Conservation (phyloP, 805 yeast genomes). For the Saturnispora sekii region DNA sequence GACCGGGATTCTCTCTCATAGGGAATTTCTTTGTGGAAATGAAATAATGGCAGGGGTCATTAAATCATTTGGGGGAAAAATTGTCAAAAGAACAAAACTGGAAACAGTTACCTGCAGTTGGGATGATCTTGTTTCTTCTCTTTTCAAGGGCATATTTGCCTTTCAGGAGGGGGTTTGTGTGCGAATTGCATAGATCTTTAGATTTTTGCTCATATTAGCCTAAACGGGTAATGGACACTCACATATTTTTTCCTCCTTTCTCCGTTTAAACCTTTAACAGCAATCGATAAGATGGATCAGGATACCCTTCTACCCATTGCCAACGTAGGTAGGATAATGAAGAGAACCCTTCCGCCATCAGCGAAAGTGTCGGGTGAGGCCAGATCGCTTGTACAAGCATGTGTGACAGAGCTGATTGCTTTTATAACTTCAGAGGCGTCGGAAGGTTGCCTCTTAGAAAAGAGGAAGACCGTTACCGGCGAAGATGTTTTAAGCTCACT, state of each 20-base stretch:
- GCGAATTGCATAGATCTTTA: background rate
- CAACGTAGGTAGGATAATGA: conserved; percentile 68
- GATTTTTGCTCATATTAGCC: too few species aligned
- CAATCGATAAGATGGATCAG: conserved; percentile 2
- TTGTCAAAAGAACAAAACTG: background rate
- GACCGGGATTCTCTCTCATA: conserved; percentile 33
- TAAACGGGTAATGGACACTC: too few species aligned
- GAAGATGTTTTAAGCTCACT: conserved; percentile 58
- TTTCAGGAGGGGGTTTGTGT: background rate
- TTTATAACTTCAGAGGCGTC: conserved; percentile 59
- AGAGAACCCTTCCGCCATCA: conserved; percentile 56
- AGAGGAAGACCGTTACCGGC: conserved; percentile 61
- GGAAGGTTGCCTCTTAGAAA: conserved; percentile 54
- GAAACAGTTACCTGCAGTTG: background rate
- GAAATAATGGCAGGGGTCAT: background rate
- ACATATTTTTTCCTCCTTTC: background rate
- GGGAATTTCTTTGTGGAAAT: background rate
- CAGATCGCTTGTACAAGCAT: conserved; percentile 67
- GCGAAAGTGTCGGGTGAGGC: conserved; percentile 77
- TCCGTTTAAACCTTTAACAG: background rate
- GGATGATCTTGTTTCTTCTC: background rate
- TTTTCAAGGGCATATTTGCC: background rate
- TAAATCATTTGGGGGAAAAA: background rate
- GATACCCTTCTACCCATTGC: conserved; percentile 35
- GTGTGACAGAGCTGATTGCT: conserved; percentile 54